Evolutionary conservation across 192 early-diverging fungal genomes (phyloP), one percentile per base, ranked within the genome.

Genomic region (Gonapodya sp.): DNA sequence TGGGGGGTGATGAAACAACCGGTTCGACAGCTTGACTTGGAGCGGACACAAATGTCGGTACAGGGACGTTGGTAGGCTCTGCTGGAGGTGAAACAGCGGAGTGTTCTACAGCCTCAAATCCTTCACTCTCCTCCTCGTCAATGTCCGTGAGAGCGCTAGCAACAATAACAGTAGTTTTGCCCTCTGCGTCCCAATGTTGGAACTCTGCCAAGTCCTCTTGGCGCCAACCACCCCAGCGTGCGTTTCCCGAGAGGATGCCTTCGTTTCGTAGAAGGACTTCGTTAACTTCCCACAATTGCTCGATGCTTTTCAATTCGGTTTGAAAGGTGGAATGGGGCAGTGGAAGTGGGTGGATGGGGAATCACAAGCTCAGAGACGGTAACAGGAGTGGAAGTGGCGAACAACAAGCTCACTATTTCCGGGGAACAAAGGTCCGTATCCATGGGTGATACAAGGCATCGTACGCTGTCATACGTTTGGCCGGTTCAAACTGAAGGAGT

Each of bases 391-490:
- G 46, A 24, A 24, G 46, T 24, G 8, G 46, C 46, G 8, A 8
- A 8, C 46, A 64, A n/a, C n/a, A n/a, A n/a, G n/a, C 46, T 64
- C 46, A 64, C 46, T 64, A 64, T 24, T 64, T 24, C 24, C 46
- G 75, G 18, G 75, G 75, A 18, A 77, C 75, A 34, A 77, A 34
- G 18, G 75, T 77, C 75, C 34, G 75, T 81, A 96, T 89, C 96
- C 96, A 98, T 30, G 88, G 92, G 87, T 98, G 95, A n/a, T 88
- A 82, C 72, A 97, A 86, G 1, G 96, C 95, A 82, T 96, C 87
- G 0, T 87, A 87, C n/a, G 93, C 94, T 0, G 95, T 94, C 84
- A 93, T 86, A 77, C 96, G 93, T 72, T 90, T 85, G 8, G 81
- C 73, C 0, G 93, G 94, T 85, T 96, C 89, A 18, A 94, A 85